These are phyloP conservation scores for Dioscorea cayenensis DNA, from an alignment of 116 monocot species.

Conservation along the genomic window DNA sequence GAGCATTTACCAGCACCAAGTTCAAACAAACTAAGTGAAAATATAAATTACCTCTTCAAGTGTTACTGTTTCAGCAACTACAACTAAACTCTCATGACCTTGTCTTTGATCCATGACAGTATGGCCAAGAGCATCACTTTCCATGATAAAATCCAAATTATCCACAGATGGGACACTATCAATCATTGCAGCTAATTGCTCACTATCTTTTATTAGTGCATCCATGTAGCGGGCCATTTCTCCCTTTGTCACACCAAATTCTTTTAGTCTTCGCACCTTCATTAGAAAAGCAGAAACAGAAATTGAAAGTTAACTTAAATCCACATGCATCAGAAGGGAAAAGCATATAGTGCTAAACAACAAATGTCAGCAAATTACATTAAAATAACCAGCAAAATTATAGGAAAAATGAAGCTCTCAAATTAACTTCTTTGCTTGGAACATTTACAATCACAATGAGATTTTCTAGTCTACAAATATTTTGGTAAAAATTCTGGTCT, in stretches of 20 bases:
- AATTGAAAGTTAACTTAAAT: neutral
- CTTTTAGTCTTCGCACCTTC: constrained; percentile 94
- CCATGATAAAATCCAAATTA: constrained; percentile 98
- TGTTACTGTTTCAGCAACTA: constrained; percentile 89
- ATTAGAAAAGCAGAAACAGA: neutral
- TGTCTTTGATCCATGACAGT: constrained; percentile 97
- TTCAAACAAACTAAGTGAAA: neutral
- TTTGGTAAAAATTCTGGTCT: neutral
- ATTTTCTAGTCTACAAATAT: neutral
- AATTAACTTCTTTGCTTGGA: too few species aligned
- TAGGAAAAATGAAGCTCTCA: too few species aligned
- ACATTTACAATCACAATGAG: too few species aligned
- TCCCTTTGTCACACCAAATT: constrained; percentile 97
- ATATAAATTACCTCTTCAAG: constrained; percentile 74
- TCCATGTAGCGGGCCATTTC: constrained; percentile 98
- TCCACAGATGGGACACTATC: constrained; percentile 98
- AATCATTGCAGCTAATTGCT: constrained; percentile 97
- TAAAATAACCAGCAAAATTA: too few species aligned
- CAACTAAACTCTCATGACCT: constrained; percentile 86
- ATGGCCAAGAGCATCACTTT: constrained; percentile 97
- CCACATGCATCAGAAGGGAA: neutral
- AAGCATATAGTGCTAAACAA: too few species aligned
- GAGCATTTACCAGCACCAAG: neutral
- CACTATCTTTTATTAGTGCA: constrained; percentile 97
- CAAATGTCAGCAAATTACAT: too few species aligned